phyloP scores from a whole-genome alignment of 805 yeast species.

The Candida morakotiae region DNA sequence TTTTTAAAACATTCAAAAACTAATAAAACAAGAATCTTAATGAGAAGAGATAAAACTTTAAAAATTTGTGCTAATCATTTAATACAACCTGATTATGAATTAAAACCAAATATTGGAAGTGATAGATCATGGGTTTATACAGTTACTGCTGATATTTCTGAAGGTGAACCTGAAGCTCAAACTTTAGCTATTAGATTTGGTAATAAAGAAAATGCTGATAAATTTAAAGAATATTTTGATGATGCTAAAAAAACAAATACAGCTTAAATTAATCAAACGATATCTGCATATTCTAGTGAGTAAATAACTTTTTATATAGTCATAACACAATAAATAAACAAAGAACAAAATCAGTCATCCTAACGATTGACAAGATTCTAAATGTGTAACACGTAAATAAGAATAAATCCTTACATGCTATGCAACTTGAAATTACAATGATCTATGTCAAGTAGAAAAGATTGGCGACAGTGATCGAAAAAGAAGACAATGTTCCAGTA shows the following conservation, averaged over 20 bases:
- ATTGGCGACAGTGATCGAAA: no score
- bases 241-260: constrained; percentile 56
- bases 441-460: no score
- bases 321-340: no score
- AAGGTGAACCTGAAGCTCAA: constrained; percentile 93
- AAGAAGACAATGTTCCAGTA: no score
- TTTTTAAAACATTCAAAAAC: constrained; percentile 84
- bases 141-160: constrained; percentile 91
- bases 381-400: no score
- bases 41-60: constrained; percentile 99
- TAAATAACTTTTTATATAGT: no score
- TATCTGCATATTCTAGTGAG: no score
- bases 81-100: constrained; percentile 73
- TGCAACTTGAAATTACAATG: no score
- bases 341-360: no score
- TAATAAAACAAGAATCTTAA: constrained; percentile 81
- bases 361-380: no score
- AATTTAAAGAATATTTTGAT: constrained; percentile 89
- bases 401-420: no score
- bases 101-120: constrained; percentile 91
- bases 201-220: constrained; percentile 87
- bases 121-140: constrained; percentile 98
- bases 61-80: constrained; percentile 97
- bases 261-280: no score
- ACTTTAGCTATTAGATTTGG: constrained; percentile 96